Percentiles rank a stretch among this genome's conserved stretches.
Conservation (phyloP, 495 filamentous ascomycete species). For the Chaetomidium leptoderma region DNA sequence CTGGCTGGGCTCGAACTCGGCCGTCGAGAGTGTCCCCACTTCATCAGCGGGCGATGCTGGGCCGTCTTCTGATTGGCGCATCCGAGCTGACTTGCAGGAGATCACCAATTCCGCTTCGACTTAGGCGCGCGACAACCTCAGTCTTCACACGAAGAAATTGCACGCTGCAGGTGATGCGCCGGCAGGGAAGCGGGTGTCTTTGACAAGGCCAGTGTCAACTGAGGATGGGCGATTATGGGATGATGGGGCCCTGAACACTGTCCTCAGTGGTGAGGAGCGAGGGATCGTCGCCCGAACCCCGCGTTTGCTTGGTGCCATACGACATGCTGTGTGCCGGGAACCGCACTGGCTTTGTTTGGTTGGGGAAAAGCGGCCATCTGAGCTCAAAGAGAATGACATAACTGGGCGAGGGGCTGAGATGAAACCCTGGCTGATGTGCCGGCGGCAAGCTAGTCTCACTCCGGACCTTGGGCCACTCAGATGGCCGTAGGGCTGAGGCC, state of each 20-base stretch:
- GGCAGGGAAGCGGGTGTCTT: not conserved
- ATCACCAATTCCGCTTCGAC: slow-evolving; percentile 17
- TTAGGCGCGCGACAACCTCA: slow-evolving; percentile 26
- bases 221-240: not conserved
- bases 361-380: too few species aligned
- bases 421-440: not conserved
- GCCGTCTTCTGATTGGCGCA: not conserved
- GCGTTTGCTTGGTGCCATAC: too few species aligned
- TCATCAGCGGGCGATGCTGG: not conserved
- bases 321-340: too few species aligned
- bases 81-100: slow-evolving; percentile 16
- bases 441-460: not conserved
- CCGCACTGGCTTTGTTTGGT: too few species aligned
- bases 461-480: slow-evolving; percentile 10
- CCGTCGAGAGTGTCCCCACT: not conserved
- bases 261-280: too few species aligned
- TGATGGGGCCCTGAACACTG: too few species aligned
- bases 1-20: slow-evolving; percentile 5
- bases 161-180: slow-evolving; percentile 10
- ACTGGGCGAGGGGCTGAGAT: too few species aligned
- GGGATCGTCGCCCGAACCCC: too few species aligned
- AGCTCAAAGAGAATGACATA: too few species aligned
- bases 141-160: not conserved
- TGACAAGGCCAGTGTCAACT: too few species aligned
- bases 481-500: slow-evolving; percentile 15